Evolutionary conservation across 169 alveolate genomes (phyloP).

Genomic region (Cryptosporidium viatorum): DNA sequence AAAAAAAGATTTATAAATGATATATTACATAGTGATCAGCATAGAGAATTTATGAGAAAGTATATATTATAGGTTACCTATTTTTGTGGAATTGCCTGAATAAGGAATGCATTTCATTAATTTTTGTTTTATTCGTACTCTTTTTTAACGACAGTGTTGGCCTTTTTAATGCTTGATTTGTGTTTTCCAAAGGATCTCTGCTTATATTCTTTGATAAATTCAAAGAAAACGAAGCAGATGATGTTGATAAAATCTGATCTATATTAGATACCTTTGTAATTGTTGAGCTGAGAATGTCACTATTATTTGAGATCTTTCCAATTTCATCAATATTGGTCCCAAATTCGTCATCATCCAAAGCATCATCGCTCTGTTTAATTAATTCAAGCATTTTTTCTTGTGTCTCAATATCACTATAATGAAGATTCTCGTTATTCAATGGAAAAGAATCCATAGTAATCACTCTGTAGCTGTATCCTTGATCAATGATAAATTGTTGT

Average conservation of each 20-base stretch:
- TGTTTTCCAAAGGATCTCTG: not conserved
- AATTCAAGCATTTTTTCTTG: conserved; percentile 41
- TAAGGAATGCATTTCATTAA: conserved; percentile 68
- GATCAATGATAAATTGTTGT: conserved; percentile 96
- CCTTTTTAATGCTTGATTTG: conserved; percentile 8
- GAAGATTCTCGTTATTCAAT: conserved; percentile 41
- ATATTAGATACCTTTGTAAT: conserved; percentile 40
- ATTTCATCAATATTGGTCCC: conserved; percentile 16
- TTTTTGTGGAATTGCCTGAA: conserved; percentile 64
- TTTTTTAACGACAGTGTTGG: conserved; percentile 41
- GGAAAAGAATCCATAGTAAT: conserved; percentile 66
- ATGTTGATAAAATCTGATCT: conserved; percentile 15
- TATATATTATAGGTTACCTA: conserved; percentile 37
- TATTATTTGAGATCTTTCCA: conserved; percentile 5
- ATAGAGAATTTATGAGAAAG: conserved; percentile 48
- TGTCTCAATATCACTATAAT: conserved; percentile 24
- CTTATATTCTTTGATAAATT: not conserved
- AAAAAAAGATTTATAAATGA: conserved; percentile 67
- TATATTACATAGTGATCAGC: conserved; percentile 37
- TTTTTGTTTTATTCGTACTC: conserved; percentile 28
- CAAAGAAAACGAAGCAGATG: conserved; percentile 17
- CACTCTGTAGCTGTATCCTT: conserved; percentile 85
- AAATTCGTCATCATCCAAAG: conserved; percentile 48
- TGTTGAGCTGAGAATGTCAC: conserved; percentile 48
- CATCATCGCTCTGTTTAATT: conserved; percentile 56